A percentile compares a stretch with the other conserved stretches of the same genome.
Conservation (phyloP, 177 flowering plant genomes). For the Telopea speciosissima region DNA sequence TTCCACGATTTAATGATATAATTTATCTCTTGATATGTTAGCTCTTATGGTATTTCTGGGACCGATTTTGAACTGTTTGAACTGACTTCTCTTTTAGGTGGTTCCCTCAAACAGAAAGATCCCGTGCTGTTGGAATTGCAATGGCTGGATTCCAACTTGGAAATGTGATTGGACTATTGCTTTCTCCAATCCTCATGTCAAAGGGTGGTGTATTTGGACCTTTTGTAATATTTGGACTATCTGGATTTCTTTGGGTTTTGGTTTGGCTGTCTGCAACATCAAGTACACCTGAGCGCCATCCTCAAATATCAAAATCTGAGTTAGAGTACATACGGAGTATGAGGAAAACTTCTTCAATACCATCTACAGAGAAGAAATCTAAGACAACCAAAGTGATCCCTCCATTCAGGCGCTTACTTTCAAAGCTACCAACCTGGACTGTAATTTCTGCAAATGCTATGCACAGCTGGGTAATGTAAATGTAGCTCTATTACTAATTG, state of each 20-base stretch:
- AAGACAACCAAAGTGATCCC: constrained; percentile 47
- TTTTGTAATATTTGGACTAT: constrained; percentile 90
- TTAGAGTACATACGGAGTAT: constrained; percentile 53
- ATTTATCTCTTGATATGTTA: background rate
- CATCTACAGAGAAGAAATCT: constrained; percentile 23
- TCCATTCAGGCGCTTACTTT: constrained; percentile 77
- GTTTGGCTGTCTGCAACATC: constrained; percentile 90
- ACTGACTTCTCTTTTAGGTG: constrained; percentile 49
- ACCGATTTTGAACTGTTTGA: constrained; percentile 14
- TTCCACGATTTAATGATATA: background rate
- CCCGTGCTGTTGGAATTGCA: constrained; percentile 92
- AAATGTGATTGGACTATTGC: constrained; percentile 73
- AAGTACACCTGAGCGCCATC: constrained; percentile 59
- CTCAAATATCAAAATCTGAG: constrained; percentile 79
- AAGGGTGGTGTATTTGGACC: constrained; percentile 88
- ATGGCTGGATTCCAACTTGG: constrained; percentile 97
- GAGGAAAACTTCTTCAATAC: constrained; percentile 20
- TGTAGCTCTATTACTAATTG: constrained; percentile 1
- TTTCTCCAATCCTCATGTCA: constrained; percentile 96
- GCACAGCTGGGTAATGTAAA: constrained; percentile 96
- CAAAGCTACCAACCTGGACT: constrained; percentile 86
- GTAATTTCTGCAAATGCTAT: constrained; percentile 83
- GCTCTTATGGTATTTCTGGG: background rate
- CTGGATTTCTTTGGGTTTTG: constrained; percentile 93
- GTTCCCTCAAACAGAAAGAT: constrained; percentile 90